Percentiles rank a stretch among this genome's conserved stretches.
Conservation (phyloP, 495 filamentous ascomycete species). For the Xeromyces bisporus region DNA sequence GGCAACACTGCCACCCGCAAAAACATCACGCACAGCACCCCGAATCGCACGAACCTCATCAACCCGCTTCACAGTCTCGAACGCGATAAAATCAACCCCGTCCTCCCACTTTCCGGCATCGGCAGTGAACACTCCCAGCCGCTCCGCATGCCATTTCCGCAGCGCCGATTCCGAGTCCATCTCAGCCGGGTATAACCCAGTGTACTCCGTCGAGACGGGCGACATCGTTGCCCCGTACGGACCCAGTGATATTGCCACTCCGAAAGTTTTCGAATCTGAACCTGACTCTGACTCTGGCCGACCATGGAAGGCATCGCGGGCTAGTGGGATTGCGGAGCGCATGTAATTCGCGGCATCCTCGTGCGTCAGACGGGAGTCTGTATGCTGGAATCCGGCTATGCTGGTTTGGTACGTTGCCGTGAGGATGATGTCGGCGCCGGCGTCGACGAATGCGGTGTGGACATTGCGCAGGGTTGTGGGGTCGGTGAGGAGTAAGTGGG, state of each 20-base stretch:
- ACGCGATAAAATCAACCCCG: conserved; percentile 38
- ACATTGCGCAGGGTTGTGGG: conserved; percentile 30
- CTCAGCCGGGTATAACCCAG: conserved; percentile 35
- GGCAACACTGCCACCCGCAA: no score
- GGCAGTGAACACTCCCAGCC: conserved; percentile 31
- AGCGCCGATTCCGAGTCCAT: conserved; percentile 27
- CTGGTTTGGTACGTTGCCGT: conserved; percentile 52
- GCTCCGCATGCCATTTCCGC: conserved; percentile 36
- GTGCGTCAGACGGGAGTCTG: conserved; percentile 11
- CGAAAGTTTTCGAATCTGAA: conserved; percentile 12
- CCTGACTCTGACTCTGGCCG: no score
- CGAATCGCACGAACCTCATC: conserved; percentile 45
- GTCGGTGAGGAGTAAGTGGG: conserved; percentile 37
- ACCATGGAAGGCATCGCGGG: conserved; percentile 9
- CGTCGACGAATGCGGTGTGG: conserved; percentile 34
- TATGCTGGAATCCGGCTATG: conserved; percentile 31
- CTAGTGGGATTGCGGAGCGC: conserved; percentile 12
- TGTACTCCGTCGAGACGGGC: conserved; percentile 42
- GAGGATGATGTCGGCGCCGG: conserved; percentile 41
- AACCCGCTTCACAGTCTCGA: conserved; percentile 43
- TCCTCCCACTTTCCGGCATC: conserved; percentile 8
- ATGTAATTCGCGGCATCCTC: conserved; percentile 9
- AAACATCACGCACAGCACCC: conserved; percentile 19
- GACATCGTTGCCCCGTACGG: conserved; percentile 50
- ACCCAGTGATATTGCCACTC: conserved; percentile 37